phyloP scores from a whole-genome alignment of 306 rosid species.

The Neltuma alba region DNA sequence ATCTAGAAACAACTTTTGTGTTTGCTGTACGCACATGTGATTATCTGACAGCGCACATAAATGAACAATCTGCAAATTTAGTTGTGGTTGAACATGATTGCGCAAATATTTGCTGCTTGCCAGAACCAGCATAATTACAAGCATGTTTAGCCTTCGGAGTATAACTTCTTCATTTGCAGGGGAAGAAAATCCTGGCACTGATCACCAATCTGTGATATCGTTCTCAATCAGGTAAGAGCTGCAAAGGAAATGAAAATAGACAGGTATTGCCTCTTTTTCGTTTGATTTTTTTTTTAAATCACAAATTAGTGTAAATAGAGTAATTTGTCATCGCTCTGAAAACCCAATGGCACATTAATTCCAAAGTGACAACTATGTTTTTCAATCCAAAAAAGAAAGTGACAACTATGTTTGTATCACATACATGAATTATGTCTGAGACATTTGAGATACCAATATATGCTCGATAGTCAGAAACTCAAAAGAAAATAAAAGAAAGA shows the following conservation, averaged over 20 bases:
- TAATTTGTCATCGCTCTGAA: conserved; percentile 12
- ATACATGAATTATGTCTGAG: neutral
- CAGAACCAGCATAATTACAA: conserved; percentile 10
- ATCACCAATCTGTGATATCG: conserved; percentile 58
- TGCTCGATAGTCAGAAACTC: neutral
- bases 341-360: conserved; percentile 9
- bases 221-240: conserved; percentile 66
- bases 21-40: neutral
- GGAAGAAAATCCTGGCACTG: conserved; percentile 89
- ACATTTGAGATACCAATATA: neutral
- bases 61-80: neutral
- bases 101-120: neutral
- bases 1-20: neutral
- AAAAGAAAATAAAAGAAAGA: too few species aligned
- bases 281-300: conserved; percentile 11
- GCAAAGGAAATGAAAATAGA: conserved; percentile 88
- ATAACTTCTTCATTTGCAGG: conserved; percentile 54
- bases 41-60: neutral
- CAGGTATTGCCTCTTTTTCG: conserved; percentile 54
- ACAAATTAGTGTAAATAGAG: neutral
- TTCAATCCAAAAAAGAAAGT: too few species aligned
- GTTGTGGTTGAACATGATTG: neutral
- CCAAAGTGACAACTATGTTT: neutral
- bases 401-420: neutral
- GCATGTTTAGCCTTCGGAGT: conserved; percentile 18